phyloP scores from a whole-genome alignment of 1,284 basidiomycete species.

The Meira nashicola region DNA sequence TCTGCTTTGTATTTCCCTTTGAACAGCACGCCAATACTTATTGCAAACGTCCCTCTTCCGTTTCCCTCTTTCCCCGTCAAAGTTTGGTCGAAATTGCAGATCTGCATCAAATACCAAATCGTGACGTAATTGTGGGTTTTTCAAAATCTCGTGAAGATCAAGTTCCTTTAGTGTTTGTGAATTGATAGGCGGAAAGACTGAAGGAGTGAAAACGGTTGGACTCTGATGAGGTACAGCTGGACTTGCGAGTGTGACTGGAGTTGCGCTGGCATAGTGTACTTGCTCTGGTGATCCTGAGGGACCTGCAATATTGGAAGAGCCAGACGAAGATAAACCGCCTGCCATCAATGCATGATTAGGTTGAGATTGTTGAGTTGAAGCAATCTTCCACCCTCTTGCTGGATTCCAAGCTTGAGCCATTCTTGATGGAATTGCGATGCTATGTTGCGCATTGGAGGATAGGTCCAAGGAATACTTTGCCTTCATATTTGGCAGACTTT shows the following conservation, averaged over 20 bases:
- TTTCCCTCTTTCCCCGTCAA: constrained; percentile 57
- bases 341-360: neutral
- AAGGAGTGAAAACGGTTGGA: constrained; percentile 55
- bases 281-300: neutral
- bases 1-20: constrained; percentile 69
- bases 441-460: neutral
- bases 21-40: constrained; percentile 77
- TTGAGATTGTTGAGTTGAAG: neutral
- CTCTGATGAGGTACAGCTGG: neutral
- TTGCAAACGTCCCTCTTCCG: constrained; percentile 71
- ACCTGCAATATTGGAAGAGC: constrained; percentile 1
- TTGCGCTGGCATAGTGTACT: neutral
- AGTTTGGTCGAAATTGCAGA: constrained; percentile 54
- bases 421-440: neutral
- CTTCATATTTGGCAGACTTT: neutral
- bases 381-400: neutral
- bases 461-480: neutral
- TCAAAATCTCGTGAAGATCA: constrained; percentile 76
- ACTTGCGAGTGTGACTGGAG: neutral
- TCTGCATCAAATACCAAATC: constrained; percentile 72
- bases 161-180: constrained; percentile 75
- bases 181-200: constrained; percentile 72
- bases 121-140: constrained; percentile 84
- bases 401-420: neutral
- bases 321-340: neutral